Base-by-base conservation (phyloP, 352 stramenopile species). In the Phytophthora nicotianae region DNA sequence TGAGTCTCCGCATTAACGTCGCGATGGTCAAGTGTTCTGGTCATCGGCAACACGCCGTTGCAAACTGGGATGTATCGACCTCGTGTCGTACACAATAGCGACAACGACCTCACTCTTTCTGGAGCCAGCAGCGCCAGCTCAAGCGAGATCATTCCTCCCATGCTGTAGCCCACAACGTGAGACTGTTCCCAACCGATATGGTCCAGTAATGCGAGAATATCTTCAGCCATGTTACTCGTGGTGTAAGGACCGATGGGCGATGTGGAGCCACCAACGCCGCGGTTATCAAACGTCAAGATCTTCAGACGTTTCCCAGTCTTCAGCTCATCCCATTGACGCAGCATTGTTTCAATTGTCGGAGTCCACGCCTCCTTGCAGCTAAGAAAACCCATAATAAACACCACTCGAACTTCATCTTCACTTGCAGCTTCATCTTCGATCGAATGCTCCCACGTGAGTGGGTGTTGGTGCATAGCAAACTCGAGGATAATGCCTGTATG, bases 81-180 rank as follows among this genome's bases (percentile, higher is more conserved):
- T 37, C 61, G 62, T 5, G 74, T 72, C 16, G 77, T 81, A 17
- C 79, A 79, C 26, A 81, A 27, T 29, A 87, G 42, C 35, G 74
- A 72, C 9, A 87, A 35, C 6, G 77, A 84, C 16, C 65, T 56
- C 0, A 87, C 65, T 1, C 72, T 70, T 13, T 77, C 33, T 3
- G 72, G 67, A 2, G 67, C 66, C 45, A 67, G 37, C 23, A 65
- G 40, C 0, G 70, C 66, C 3, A 84, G 50, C 45, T 87, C 72
- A 42, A 81, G 50, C 5, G 77, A 65, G 38, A 83, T 77, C 77
- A 86, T 84, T 11, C 75, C 77, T 35, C 75, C 75, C 65, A 86
- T 80, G 43, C 70, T 78, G 62, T 69, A 72, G 45, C 76, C 74
- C 19, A 80, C 64, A 24, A 86, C 27, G 29, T 86, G 76, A 6